Evolutionary conservation across 805 yeast species (phyloP), one percentile per base, ranked within the genome.

Genomic region (Yarrowia sp.): DNA sequence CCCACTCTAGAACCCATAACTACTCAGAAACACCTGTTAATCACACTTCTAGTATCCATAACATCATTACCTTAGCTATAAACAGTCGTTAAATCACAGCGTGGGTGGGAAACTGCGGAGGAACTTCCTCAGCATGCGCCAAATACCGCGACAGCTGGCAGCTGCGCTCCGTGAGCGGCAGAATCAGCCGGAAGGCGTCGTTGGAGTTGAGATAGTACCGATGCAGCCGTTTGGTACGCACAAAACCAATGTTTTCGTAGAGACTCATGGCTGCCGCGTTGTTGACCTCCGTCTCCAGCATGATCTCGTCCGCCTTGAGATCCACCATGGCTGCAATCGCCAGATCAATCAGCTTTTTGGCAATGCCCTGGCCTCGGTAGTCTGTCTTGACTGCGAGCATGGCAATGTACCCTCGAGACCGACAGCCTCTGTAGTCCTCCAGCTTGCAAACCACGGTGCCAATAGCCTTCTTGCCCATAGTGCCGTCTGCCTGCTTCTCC

Each of bases 381-480:
- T 74, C 71, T 36, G 84, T 83, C 56, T 85, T 85, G 12, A 93
- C 96, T 0, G 96, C 97, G 61, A 94, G 76, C 99, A 94, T 94
- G 1, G 97, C 99, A 27, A 94, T 92, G 70, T 94, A 94, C 0
- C 99, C 99, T 64, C 99, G 79, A 67, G 79, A 71, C 64, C 97
- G 78, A 10, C 83, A 85, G 21, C 81, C 79, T 63, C 93, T 79
- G 73, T 93, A 97, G 1, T 81, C 77, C 65, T 88, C 96, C 12
- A 85, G 82, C 68, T 91, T 90, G 59, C 96, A 85, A 6, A 94
- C 88, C 7, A 93, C 85, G 36, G 87, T 89, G 3, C 97, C 99
- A n/a, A 92, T 70, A 1, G 69, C 68, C 21, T 38, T 39, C 29
- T 38, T 38, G 27, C 38, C 47, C 36, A 25, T 27, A 18, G 25